These are phyloP conservation scores for Mortierella claussenii DNA, from an alignment of 192 early-diverging fungal species.

Conservation along the genomic window DNA sequence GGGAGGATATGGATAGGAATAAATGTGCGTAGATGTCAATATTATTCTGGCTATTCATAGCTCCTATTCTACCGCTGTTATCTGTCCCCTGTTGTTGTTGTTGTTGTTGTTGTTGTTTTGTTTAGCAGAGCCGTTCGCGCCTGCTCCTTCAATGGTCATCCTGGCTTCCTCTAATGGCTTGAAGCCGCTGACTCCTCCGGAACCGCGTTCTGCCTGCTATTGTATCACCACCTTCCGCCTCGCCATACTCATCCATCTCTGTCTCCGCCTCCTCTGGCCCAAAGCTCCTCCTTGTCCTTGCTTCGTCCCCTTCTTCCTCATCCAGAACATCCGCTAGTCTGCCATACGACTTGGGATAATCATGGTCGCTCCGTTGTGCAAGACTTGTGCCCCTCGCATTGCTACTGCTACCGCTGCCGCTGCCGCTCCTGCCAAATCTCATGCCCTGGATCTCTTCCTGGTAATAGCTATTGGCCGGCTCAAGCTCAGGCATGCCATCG, in stretches of 20 bases:
- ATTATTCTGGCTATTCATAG: no score
- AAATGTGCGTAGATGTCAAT: no score
- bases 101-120: not conserved
- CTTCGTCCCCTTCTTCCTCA: slow-evolving; percentile 7
- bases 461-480: not conserved
- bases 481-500: slow-evolving; percentile 12
- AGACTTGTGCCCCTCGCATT: not conserved
- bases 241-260: not conserved
- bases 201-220: slow-evolving; percentile 13
- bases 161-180: slow-evolving; percentile 22
- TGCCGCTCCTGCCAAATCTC: not conserved
- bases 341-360: not conserved
- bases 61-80: no score
- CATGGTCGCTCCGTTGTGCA: not conserved
- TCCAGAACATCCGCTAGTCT: not conserved
- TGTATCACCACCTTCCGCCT: not conserved
- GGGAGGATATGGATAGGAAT: no score
- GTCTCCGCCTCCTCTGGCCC: not conserved
- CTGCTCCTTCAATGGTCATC: not conserved
- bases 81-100: no score
- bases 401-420: not conserved
- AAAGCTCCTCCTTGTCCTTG: no score
- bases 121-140: not conserved
- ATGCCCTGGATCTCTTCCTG: not conserved
- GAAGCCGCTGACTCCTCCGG: slow-evolving; percentile 36